A percentile compares a stretch with the other conserved stretches of the same genome.
These are phyloP conservation scores for Chrysoporthe deuterocubensis DNA, from an alignment of 2,329 filamentous ascomycete species.

Conservation along the genomic window DNA sequence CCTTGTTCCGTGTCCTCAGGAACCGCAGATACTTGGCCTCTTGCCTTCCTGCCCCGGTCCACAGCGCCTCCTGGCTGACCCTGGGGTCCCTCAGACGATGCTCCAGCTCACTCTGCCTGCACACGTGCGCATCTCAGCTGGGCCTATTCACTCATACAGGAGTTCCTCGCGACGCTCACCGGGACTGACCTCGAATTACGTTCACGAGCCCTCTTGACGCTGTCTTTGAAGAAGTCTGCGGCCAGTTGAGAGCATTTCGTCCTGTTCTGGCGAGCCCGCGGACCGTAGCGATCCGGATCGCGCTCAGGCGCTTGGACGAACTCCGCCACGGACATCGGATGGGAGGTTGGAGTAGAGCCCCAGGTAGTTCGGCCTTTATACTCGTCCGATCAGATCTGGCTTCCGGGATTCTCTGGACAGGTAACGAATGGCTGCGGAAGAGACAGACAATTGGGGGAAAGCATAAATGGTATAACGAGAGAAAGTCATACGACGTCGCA, in stretches of 20 bases:
- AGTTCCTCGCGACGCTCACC: no score
- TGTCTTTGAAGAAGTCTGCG: constrained; percentile 77
- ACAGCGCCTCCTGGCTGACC: constrained; percentile 63
- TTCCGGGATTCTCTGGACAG: not conserved
- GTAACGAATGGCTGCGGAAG: not conserved
- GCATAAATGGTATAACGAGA: not conserved
- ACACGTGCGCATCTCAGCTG: not conserved
- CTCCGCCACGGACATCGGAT: constrained; percentile 16
- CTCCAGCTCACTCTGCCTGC: constrained; percentile 71
- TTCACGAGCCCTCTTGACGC: constrained; percentile 74
- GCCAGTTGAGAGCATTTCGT: constrained; percentile 50
- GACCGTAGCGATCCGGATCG: constrained; percentile 63
- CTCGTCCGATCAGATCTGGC: not conserved
- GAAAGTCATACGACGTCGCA: not conserved
- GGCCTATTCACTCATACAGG: not conserved
- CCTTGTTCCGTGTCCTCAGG: constrained; percentile 70
- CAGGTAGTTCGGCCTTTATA: not conserved
- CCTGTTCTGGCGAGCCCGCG: constrained; percentile 43
- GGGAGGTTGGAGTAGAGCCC: no score
- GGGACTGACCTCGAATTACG: constrained; percentile 67
- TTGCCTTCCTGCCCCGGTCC: constrained; percentile 45
- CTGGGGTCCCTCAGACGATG: constrained; percentile 45
- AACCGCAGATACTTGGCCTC: constrained; percentile 76
- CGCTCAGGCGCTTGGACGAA: constrained; percentile 57
- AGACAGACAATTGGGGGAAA: not conserved